Evolutionary conservation across 106 monocot species (phyloP), one percentile per base, ranked within the genome.

Genomic region (Alisma plantagoaquatica): DNA sequence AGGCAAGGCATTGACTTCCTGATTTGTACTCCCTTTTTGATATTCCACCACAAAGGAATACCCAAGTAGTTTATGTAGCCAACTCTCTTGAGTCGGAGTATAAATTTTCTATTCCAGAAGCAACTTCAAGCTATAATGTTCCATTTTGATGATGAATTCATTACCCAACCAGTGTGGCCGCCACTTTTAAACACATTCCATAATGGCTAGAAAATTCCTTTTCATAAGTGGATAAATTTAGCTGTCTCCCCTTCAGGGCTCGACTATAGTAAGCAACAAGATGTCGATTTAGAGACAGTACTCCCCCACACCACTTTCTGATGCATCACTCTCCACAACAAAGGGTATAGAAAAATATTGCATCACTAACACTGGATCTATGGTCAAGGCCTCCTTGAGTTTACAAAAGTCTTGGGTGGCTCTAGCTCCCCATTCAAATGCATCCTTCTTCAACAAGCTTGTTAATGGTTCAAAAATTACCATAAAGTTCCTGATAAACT

Each of bases 391-490:
- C 1, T 1, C 15, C 29, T 47, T 60, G 0, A 60, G 46, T 1
- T 1, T 19, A 11, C 18, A 3, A 47, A 60, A 60, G 9, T 9
- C 46, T 17, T 47, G 44, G 0, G 27, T 0, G 11, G 27, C 28
- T 3, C 11, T 2, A 10, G 21, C 0, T 1, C 1, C 4, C 60
- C 60, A 60, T 8, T 2, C 46, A 45, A 60, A 60, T 3, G 44
- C 27, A 46, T 60, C 29, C 41, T 60, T 60, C 10, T 46, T 45
- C 10, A 60, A 47, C 18, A 60, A 29, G 2, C 30, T 3, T 29
- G 60, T 60, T 14, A 60, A 29, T 1, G 2, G 4, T 16, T 26
- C 16, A n/a, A 18, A 28, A n/a, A 60, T 60, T 2, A 8, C 48
- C 0, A 7, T 29, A 45, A 46, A 60, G 4, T 18, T 30, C 21